Conservation (phyloP, 2,329 filamentous ascomycete species). For the Aspergillus thermomutatus region DNA sequence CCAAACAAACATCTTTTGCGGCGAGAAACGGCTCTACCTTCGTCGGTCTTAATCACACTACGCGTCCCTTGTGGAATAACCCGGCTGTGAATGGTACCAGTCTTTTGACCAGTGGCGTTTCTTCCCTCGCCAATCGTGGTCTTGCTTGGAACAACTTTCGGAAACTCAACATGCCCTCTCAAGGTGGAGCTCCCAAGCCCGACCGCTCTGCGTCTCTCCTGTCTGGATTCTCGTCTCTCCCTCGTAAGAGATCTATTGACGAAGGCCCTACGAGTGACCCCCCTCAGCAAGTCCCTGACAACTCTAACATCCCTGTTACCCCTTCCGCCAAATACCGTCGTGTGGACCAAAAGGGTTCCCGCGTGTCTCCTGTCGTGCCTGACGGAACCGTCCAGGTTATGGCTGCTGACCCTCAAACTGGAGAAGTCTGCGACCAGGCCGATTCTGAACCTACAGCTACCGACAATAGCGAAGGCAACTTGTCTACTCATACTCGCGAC, state of each 20-base stretch:
- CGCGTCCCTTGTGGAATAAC: not conserved
- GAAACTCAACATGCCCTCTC: conserved; percentile 6
- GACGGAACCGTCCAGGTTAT: not conserved
- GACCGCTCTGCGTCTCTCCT: conserved; percentile 8
- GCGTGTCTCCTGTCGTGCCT: not conserved
- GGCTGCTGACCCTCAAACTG: not conserved
- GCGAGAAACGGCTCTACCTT: not conserved
- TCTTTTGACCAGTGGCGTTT: not conserved
- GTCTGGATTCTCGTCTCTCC: conserved; percentile 1
- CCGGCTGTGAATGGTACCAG: not conserved
- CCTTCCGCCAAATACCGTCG: conserved; percentile 12
- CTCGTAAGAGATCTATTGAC: conserved; percentile 14
- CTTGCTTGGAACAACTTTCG: conserved; percentile 9
- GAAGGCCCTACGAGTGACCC: not conserved
- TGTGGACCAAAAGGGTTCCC: conserved; percentile 1
- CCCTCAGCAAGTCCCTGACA: not conserved
- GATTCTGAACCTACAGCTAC: not conserved
- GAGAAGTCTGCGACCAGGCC: not conserved
- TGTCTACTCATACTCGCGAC: not conserved
- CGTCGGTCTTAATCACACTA: not conserved
- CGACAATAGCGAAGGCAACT: not conserved
- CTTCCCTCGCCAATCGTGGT: conserved; percentile 5
- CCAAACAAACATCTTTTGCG: not conserved
- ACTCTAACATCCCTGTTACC: not conserved
- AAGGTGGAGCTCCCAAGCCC: conserved; percentile 6